Conservation (phyloP, 768 basidiomycete species). For the Xerocomellus dryophilus region DNA sequence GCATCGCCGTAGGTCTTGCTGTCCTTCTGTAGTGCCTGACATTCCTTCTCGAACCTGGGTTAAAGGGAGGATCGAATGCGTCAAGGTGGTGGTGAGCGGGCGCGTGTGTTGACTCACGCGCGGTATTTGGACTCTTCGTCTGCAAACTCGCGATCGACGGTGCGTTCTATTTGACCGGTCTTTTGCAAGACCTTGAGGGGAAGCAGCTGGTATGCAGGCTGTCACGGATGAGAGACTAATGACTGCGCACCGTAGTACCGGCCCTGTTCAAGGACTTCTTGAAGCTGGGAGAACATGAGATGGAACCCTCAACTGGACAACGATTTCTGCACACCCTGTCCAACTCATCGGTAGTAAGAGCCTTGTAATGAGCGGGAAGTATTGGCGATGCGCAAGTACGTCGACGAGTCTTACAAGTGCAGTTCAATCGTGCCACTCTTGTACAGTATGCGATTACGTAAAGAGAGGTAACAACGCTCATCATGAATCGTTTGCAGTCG, state of each 20-base stretch:
- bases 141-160: constrained; percentile 89
- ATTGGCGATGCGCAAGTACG: neutral
- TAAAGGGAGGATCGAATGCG: neutral
- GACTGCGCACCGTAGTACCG: constrained; percentile 72
- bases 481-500: neutral
- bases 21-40: constrained; percentile 88
- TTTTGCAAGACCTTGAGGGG: constrained; percentile 81
- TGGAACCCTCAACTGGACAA: neutral
- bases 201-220: constrained; percentile 1
- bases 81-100: neutral
- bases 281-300: constrained; percentile 49
- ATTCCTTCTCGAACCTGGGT: constrained; percentile 92
- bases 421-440: neutral
- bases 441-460: constrained; percentile 15
- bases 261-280: constrained; percentile 92
- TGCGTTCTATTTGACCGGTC: constrained; percentile 96
- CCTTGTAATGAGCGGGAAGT: neutral
- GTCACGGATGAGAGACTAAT: constrained; percentile 5
- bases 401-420: neutral
- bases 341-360: constrained; percentile 43
- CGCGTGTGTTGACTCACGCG: constrained; percentile 50
- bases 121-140: constrained; percentile 90
- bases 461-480: neutral
- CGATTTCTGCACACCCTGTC: constrained; percentile 42
- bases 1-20: constrained; percentile 93